Conservation (phyloP, 371 early-diverging fungal genomes). For the Mortierella sp. region DNA sequence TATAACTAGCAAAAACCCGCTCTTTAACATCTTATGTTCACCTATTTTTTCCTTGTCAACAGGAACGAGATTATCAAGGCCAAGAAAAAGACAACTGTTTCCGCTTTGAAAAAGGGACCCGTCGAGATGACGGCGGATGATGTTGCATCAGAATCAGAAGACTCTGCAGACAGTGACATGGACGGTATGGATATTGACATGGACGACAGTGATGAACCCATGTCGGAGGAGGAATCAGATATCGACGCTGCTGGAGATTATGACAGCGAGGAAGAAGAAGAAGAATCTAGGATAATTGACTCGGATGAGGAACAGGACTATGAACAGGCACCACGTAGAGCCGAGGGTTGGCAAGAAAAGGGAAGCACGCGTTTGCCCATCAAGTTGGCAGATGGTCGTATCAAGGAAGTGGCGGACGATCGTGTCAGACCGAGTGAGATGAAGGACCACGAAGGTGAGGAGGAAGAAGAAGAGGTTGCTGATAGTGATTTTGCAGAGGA, state of each 20-base stretch:
- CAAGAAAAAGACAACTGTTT: constrained; percentile 51
- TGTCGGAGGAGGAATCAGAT: constrained; percentile 33
- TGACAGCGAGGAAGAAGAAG: constrained; percentile 22
- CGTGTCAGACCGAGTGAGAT: constrained; percentile 55
- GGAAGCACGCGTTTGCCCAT: constrained; percentile 70
- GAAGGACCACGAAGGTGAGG: constrained; percentile 51
- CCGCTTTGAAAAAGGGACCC: constrained; percentile 39
- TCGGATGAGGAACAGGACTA: constrained; percentile 77
- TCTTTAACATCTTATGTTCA: neutral
- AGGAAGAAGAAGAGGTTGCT: constrained; percentile 41
- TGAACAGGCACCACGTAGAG: constrained; percentile 67
- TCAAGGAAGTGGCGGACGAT: constrained; percentile 49
- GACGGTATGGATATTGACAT: constrained; percentile 56
- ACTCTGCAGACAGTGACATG: constrained; percentile 55
- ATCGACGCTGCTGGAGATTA: constrained; percentile 37
- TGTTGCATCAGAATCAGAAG: constrained; percentile 57
- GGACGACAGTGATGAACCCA: constrained; percentile 46
- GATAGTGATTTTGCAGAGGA: constrained; percentile 49
- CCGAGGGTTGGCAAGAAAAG: constrained; percentile 65
- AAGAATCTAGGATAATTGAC: constrained; percentile 21
- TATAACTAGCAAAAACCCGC: too few species aligned
- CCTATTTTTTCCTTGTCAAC: neutral
- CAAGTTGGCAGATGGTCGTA: constrained; percentile 70
- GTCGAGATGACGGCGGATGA: constrained; percentile 56
- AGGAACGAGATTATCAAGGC: constrained; percentile 56